These are phyloP conservation scores for Sanghuangporus sanghuang DNA, from an alignment of 1,284 basidiomycete species.

Conservation along the genomic window DNA sequence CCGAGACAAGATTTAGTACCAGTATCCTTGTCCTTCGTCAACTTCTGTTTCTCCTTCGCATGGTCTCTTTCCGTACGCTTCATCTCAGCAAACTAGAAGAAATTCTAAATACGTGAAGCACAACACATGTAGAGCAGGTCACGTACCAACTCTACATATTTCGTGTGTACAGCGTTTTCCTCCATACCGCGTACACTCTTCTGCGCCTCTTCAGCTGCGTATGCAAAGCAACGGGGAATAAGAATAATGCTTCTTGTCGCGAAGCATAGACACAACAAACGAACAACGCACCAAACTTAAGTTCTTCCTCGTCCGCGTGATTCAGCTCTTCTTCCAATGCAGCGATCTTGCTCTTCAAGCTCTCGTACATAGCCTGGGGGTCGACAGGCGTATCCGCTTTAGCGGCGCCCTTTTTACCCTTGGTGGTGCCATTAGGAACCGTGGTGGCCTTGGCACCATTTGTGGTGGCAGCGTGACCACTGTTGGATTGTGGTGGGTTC, in stretches of 20 bases:
- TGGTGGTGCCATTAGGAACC: conserved; percentile 24
- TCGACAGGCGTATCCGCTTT: conserved; percentile 60
- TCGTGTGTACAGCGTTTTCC: conserved; percentile 73
- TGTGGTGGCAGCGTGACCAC: background rate
- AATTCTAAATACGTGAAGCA: conserved; percentile 6
- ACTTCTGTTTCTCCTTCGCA: conserved; percentile 82
- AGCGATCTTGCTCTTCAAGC: conserved; percentile 77
- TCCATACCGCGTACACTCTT: conserved; percentile 73
- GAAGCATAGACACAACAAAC: background rate
- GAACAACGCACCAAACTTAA: conserved; percentile 47
- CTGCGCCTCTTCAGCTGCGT: conserved; percentile 76
- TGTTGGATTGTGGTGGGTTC: conserved; percentile 2
- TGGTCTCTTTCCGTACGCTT: conserved; percentile 79
- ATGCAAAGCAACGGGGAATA: conserved; percentile 12
- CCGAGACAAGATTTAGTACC: conserved; percentile 37
- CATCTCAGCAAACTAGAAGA: conserved; percentile 69
- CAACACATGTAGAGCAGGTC: conserved; percentile 1
- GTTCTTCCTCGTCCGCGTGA: conserved; percentile 77
- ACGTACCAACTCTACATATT: conserved; percentile 78
- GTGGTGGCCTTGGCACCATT: conserved; percentile 10
- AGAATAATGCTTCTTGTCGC: background rate
- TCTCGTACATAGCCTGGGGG: conserved; percentile 80
- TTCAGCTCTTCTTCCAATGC: conserved; percentile 80
- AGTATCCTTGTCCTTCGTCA: conserved; percentile 81
- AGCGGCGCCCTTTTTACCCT: conserved; percentile 58